Conservation (phyloP, 306 rosid genomes). For the Corylus heterophylla region DNA sequence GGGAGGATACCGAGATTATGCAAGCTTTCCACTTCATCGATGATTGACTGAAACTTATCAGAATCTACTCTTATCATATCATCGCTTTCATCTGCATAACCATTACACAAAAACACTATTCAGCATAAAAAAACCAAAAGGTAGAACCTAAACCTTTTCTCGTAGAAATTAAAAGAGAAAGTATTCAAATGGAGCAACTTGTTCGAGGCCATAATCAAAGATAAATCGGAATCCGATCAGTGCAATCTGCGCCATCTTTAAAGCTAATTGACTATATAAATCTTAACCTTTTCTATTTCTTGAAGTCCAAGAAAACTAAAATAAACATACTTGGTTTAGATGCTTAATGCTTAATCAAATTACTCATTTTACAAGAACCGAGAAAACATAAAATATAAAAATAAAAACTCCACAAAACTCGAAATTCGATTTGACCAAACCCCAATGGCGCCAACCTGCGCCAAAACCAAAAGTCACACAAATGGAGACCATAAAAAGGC, state of each 20-base stretch:
- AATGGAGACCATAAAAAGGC: too few species aligned
- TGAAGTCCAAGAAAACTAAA: background rate
- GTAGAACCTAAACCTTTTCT: background rate
- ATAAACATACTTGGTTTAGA: background rate
- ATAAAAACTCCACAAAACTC: background rate
- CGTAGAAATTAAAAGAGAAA: background rate
- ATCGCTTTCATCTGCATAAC: conserved; percentile 1
- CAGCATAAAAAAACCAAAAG: background rate
- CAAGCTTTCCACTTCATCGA: background rate
- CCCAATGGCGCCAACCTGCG: background rate
- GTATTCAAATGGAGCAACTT: too few species aligned
- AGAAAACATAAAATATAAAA: too few species aligned
- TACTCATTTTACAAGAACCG: background rate
- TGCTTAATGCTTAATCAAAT: background rate
- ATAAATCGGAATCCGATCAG: background rate
- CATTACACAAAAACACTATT: background rate
- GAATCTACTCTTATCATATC: background rate
- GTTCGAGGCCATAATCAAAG: too few species aligned
- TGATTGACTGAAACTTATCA: background rate
- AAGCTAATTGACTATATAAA: too few species aligned
- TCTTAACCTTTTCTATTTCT: too few species aligned
- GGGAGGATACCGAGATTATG: background rate
- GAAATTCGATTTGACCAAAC: background rate
- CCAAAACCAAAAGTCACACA: background rate
- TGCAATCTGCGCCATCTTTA: background rate